Base-by-base conservation (phyloP, 129 eudicot genomes). In the Chrysanthemum seticuspe region DNA sequence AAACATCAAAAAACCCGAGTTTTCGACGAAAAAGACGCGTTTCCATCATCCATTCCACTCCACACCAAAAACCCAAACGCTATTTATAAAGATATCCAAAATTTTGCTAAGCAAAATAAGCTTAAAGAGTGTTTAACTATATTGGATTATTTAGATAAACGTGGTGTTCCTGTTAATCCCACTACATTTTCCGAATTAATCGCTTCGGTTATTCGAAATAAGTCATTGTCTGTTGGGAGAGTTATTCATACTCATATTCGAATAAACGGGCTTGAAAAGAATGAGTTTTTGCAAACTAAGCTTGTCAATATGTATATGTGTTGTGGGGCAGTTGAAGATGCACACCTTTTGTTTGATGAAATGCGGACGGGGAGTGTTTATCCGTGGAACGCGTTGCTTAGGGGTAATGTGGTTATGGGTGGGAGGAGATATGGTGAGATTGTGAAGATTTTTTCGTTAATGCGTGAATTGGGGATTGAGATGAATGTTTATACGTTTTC, bases 381-480 rank as follows among this genome's bases (percentile, higher is more conserved):
- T 62, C 83, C 96, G 0, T 93, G 98, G 98, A 93, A 93, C 66
- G 96, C 98, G 0, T 83, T 93, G 81, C 90, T 93, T 40, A 87
- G 98, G 54, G 98, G 98, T 0, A 84, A 79, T 78, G 89, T 93
- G 76, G 68, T 89, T 53, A 69, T 60, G 85, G 98, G 98, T 51
- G 80, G 87, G 71, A 72, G 78, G 47, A 77, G 59, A 68, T 79
- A 89, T 80, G 48, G 34, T 29, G 88, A 87, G 48, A 80, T 75
- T 45, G 69, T 87, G 47, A 50, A 60, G 27, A 77, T 88, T 0
- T 87, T 82, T 72, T 65, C 74, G 1, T 64, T 67, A 66, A 92
- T 92, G 98, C 62, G 98, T 14, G 95, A 85, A 23, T 60, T 72
- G 60, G 95, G 96, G 40, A 72, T 92, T 52, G 96, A 89, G 80